Base-by-base conservation (phyloP, 2,329 filamentous ascomycete genomes). In the Tothia fuscella region DNA sequence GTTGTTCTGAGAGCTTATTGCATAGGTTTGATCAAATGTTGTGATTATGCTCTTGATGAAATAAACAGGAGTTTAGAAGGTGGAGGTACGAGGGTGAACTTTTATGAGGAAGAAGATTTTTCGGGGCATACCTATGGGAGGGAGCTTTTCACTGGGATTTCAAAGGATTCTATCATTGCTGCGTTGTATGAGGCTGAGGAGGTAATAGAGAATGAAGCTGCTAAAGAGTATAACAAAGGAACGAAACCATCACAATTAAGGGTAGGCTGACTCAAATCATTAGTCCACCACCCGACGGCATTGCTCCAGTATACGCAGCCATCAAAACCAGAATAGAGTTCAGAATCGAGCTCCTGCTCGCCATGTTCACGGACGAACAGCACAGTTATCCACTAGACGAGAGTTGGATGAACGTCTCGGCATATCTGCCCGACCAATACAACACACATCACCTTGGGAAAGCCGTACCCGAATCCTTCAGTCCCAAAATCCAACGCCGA, bases 31-130 rank as follows among this genome's bases (percentile, higher is more conserved):
- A 67, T 95, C 45, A 95, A 94, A 57, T 77, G 78, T 17, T 94
- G 87, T 55, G 77, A 78, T 47, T 76, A 78, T 51, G 83, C 93
- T 10, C 84, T 91, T 47, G 70, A 79, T 38, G 75, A 78, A 34
- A 80, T 96, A 47, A 10, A 17, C 16, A 28, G 25, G 6, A 38
- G 24, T 20, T 12, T 20, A 10, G 33, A 43, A 12, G 34, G 32
- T 13, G 34, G 32, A 14, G 41, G 41, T 19, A 79, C 77, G 41
- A 71, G 71, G n/a, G 84, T 94, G 57, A 81, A 93, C 51, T 95
- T 81, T 56, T 96, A 89, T 52, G 91, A 98, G 80, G 91, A 98
- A 62, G 91, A 98, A 61, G 91, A 98, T 55, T 95, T 98, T 56
- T 85, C 93, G 16, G 88, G 86, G 5, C 87, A 93, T 58, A 82